phyloP scores from a whole-genome alignment of 1,284 basidiomycete species.

The Trametes polyzona region DNA sequence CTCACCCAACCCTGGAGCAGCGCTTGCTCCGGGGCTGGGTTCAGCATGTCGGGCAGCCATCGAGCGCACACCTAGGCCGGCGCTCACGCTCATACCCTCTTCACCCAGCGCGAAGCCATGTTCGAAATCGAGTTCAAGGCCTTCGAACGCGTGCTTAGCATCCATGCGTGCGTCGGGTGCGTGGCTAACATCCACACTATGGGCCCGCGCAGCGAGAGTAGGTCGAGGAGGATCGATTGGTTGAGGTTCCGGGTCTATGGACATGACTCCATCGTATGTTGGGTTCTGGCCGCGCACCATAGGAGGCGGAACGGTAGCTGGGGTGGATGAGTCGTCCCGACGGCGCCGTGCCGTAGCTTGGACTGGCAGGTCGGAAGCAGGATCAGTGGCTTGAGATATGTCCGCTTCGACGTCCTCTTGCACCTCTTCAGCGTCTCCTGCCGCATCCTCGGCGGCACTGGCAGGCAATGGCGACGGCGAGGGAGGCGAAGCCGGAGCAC shows the following conservation, averaged over 20 bases:
- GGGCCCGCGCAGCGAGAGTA: conserved; percentile 29
- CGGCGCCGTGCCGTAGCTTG: background rate
- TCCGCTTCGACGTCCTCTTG: background rate
- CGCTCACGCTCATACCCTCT: conserved; percentile 20
- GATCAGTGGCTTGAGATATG: conserved; percentile 10
- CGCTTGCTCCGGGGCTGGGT: background rate
- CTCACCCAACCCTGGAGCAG: conserved; percentile 1
- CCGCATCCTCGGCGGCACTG: background rate
- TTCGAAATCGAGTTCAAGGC: conserved; percentile 33
- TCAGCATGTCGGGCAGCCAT: conserved; percentile 4
- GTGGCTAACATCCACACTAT: conserved; percentile 21
- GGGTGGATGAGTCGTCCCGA: background rate
- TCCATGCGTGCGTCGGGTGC: conserved; percentile 14
- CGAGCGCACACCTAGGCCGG: conserved; percentile 26
- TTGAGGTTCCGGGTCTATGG: conserved; percentile 39
- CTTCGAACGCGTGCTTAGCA: conserved; percentile 26
- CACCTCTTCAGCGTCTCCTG: background rate
- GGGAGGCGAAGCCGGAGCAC: background rate
- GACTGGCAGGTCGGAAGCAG: background rate
- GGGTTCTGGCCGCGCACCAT: conserved; percentile 34
- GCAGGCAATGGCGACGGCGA: background rate
- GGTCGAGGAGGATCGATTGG: conserved; percentile 40
- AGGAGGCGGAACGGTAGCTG: conserved; percentile 3
- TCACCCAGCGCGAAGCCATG: conserved; percentile 24
- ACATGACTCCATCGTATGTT: conserved; percentile 41